These are phyloP conservation scores for Chenopodium formosanum DNA, from an alignment of 148 eudicot genomes.

Conservation along the genomic window DNA sequence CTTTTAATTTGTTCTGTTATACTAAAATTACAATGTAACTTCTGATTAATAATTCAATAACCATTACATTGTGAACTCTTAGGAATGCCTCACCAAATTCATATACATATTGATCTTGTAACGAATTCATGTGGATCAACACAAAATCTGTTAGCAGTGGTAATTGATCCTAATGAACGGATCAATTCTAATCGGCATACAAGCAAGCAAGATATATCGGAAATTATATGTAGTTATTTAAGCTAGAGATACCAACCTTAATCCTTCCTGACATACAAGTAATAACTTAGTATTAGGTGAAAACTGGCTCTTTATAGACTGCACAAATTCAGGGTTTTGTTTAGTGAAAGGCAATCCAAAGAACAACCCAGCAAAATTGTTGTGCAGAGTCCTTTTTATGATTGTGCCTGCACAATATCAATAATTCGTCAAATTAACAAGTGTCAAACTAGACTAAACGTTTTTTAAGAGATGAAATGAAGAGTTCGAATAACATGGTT, in stretches of 20 bases:
- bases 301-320: conserved; percentile 70
- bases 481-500: not conserved
- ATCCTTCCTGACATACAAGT: conserved; percentile 91
- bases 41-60: not conserved
- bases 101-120: not conserved
- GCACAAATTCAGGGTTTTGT: conserved; percentile 81
- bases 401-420: conserved; percentile 64
- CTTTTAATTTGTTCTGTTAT: no score
- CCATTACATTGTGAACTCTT: not conserved
- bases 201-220: not conserved
- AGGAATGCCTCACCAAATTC: not conserved
- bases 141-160: no score
- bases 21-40: not conserved
- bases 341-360: conserved; percentile 87
- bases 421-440: not conserved
- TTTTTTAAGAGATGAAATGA: not conserved
- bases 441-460: not conserved
- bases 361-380: conserved; percentile 85
- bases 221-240: not conserved
- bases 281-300: conserved; percentile 74
- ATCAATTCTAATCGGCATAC: not conserved
- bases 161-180: not conserved
- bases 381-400: conserved; percentile 70
- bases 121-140: no score
- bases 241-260: conserved; percentile 48